These are phyloP conservation scores for Acanthamoeba royreba DNA, from an alignment of 208 protist species.

Conservation along the genomic window DNA sequence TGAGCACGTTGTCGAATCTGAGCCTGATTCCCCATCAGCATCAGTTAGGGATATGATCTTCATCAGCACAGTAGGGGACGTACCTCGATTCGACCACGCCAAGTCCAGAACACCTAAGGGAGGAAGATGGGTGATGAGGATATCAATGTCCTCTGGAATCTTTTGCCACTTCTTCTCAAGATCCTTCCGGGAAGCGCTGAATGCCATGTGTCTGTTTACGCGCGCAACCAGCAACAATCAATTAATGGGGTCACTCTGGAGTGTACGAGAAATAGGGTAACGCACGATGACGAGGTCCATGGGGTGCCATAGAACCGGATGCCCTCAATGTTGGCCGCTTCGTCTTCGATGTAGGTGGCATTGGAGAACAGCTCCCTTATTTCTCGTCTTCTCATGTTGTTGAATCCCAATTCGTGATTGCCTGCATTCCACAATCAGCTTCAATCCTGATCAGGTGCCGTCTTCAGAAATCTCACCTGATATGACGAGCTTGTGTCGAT, in stretches of 20 bases:
- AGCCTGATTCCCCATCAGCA: not conserved
- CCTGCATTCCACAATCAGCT: not conserved
- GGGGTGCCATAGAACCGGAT: not conserved
- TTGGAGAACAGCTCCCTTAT: not conserved
- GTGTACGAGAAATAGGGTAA: not conserved
- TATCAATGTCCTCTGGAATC: not conserved
- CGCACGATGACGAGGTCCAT: not conserved
- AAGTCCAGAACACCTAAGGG: slow-evolving; percentile 15
- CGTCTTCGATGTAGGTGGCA: not conserved
- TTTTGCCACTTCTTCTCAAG: not conserved
- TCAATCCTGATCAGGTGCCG: not conserved
- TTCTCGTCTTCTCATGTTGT: not conserved
- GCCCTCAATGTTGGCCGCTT: not conserved
- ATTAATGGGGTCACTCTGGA: not conserved
- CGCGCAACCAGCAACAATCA: not conserved
- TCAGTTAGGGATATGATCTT: not conserved
- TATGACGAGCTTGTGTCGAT: slow-evolving; percentile 34
- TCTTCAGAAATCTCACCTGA: not conserved
- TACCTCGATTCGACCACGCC: not conserved
- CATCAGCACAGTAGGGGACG: not conserved
- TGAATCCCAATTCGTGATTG: slow-evolving; percentile 13
- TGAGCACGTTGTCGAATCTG: not conserved
- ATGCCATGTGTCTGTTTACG: not conserved
- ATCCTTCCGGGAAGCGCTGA: not conserved
- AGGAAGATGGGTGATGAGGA: not conserved